phyloP scores from a whole-genome alignment of 2,329 filamentous ascomycete genomes.

The Aspergillus clavatus region DNA sequence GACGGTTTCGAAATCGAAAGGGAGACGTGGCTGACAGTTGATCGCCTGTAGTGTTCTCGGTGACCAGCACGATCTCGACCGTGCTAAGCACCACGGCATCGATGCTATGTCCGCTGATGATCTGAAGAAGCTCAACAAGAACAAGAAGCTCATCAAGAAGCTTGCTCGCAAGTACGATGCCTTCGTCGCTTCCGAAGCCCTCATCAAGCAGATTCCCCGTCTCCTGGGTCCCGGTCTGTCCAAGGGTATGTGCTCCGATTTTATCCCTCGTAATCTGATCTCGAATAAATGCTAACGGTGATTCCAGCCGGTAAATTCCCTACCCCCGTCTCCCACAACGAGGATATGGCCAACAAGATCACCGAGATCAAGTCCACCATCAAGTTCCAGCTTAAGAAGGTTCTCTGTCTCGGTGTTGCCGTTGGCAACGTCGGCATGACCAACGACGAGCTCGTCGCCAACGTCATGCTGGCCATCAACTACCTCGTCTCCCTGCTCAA shows the following conservation, averaged over 20 bases:
- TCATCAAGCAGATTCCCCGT: conserved; percentile 99
- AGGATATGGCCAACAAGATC: conserved; percentile 92
- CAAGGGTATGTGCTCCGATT: conserved; percentile 67
- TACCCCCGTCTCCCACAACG: conserved; percentile 92
- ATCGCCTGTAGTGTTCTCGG: conserved; percentile 62
- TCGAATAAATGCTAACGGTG: conserved; percentile 26
- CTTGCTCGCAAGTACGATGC: conserved; percentile 99
- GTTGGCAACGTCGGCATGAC: conserved; percentile 98
- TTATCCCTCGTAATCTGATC: not conserved
- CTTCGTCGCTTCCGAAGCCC: conserved; percentile 91
- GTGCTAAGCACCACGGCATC: conserved; percentile 97
- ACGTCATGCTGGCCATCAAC: conserved; percentile 99
- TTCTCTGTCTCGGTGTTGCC: conserved; percentile 98
- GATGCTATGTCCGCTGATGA: conserved; percentile 98
- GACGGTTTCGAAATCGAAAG: not conserved
- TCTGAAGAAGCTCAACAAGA: conserved; percentile 99
- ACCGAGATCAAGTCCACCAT: conserved; percentile 99
- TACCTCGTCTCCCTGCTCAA: conserved; percentile 98
- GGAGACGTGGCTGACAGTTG: conserved; percentile 10
- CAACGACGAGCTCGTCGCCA: conserved; percentile 89
- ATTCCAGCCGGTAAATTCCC: conserved; percentile 98
- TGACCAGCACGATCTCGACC: conserved; percentile 98
- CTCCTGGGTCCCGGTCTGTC: conserved; percentile 97
- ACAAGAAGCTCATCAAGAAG: conserved; percentile 99
- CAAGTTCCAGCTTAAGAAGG: conserved; percentile 99